These are phyloP conservation scores for Eucalyptus melliodora DNA, from an alignment of 345 rosid genomes.

Conservation along the genomic window DNA sequence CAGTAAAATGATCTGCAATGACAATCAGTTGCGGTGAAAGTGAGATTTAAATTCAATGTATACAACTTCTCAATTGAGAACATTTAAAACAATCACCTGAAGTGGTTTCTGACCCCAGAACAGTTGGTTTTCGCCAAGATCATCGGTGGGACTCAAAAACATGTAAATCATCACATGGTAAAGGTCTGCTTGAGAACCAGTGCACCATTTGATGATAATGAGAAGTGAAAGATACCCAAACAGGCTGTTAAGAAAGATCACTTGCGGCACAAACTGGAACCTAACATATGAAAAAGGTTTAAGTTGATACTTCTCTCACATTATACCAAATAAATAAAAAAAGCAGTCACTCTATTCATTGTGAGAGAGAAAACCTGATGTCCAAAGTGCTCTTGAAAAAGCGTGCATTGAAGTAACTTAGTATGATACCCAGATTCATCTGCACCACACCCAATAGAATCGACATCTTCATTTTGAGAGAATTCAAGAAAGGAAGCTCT, in stretches of 20 bases:
- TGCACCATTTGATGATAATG: constrained; percentile 85
- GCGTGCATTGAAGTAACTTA: constrained; percentile 88
- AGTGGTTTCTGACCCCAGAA: constrained; percentile 95
- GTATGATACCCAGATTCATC: constrained; percentile 81
- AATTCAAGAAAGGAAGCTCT: constrained; percentile 87
- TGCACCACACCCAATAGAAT: constrained; percentile 81
- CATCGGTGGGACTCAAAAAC: constrained; percentile 93
- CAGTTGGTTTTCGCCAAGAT: constrained; percentile 79
- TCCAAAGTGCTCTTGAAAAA: constrained; percentile 65
- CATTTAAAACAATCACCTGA: constrained; percentile 32
- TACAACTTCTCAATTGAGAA: background rate
- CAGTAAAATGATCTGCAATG: constrained; percentile 65
- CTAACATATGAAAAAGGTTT: constrained; percentile 23
- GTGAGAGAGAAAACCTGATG: constrained; percentile 33
- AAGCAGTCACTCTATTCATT: background rate
- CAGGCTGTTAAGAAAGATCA: constrained; percentile 79
- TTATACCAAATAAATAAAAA: background rate
- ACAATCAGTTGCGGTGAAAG: background rate
- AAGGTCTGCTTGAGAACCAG: constrained; percentile 95
- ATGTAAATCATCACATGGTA: constrained; percentile 99
- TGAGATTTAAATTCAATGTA: background rate
- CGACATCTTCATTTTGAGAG: constrained; percentile 99
- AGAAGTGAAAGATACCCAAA: constrained; percentile 92
- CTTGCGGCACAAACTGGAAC: constrained; percentile 93
- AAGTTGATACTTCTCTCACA: background rate